Evolutionary conservation across 805 yeast species (phyloP), one percentile per base, ranked within the genome.

Genomic region (Saccharomycopsis capsularis): DNA sequence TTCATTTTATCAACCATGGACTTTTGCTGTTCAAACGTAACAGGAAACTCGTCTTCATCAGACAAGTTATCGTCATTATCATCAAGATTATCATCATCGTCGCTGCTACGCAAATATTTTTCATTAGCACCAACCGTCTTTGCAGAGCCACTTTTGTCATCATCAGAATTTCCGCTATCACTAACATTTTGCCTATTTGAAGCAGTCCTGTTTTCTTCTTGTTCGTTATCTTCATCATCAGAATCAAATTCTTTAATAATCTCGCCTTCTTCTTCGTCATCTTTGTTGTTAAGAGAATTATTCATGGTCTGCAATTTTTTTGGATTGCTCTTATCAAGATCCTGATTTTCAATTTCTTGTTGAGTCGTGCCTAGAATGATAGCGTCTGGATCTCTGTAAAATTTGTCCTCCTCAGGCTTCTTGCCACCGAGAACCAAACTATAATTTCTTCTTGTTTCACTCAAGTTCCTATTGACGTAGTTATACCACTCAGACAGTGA

Each of bases 41-140:
- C n/a, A n/a, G n/a, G n/a, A n/a, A n/a, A n/a, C n/a, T n/a, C n/a
- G n/a, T n/a, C n/a, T n/a, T n/a, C n/a, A n/a, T n/a, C n/a, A n/a
- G n/a, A n/a, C n/a, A n/a, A n/a, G n/a, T n/a, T n/a, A 19, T 50
- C 59, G 2, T 42, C 51, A 3, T 52, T 51, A 2, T 50, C 47
- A 21, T 51, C 61, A 9, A 38, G 23, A 19, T 42, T 42, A 41
- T 43, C 40, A 30, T 42, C 44, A 36, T 40, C 38, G 6, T 30
- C 40, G 9, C 27, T 30, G 16, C 27, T 40, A 38, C n/a, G n/a
- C n/a, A n/a, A n/a, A n/a, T 27, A 49, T 27, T 50, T 47, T 29
- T 47, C 37, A 9, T 47, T 16, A 18, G n/a, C 16, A 19, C 32
- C 18, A 5, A 30, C 27, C 5, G 29, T n/a, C 24, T 35, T 16